A percentile compares a stretch with the other conserved stretches of the same genome.
Conservation (phyloP, 805 yeast genomes). For the Candida pseudoglaebosa region DNA sequence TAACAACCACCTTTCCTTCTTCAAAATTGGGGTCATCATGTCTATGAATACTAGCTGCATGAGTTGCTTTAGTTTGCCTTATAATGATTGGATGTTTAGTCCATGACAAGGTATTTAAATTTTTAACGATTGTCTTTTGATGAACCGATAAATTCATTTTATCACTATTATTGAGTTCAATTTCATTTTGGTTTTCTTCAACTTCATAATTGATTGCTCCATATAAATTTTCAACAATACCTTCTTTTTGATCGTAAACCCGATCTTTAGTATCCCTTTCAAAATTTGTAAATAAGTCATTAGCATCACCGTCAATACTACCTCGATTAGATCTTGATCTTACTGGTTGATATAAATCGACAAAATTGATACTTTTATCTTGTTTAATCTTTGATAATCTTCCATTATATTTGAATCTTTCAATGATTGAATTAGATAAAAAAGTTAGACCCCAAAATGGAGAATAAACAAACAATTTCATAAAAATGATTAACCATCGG, state of each 20-base stretch:
- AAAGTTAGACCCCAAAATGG: slow-evolving; percentile 67
- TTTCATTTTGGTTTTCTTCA: slow-evolving; percentile 11
- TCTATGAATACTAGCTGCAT: slow-evolving; percentile 79
- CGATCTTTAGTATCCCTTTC: slow-evolving; percentile 21
- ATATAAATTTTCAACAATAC: slow-evolving; percentile 59
- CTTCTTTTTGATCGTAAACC: slow-evolving; percentile 59
- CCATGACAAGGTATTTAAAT: slow-evolving; percentile 62
- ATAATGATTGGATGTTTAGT: slow-evolving; percentile 67
- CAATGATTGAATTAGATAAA: slow-evolving; percentile 37
- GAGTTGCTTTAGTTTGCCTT: slow-evolving; percentile 62
- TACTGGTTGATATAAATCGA: slow-evolving; percentile 23
- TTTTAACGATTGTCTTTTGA: slow-evolving; percentile 51
- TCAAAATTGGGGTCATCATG: slow-evolving; percentile 45
- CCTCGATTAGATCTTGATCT: slow-evolving; percentile 11
- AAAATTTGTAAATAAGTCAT: slow-evolving; percentile 9
- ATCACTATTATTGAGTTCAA: slow-evolving; percentile 2
- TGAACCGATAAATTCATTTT: slow-evolving; percentile 22
- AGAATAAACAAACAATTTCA: slow-evolving; percentile 46
- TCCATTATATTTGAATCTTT: slow-evolving; percentile 27
- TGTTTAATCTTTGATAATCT: slow-evolving; percentile 21
- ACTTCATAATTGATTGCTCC: slow-evolving; percentile 48
- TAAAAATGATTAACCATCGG: slow-evolving; percentile 46
- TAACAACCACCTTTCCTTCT: slow-evolving; percentile 68
- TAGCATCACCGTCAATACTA: slow-evolving; percentile 2
- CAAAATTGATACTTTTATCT: slow-evolving; percentile 20